Conservation (phyloP, 2,329 filamentous ascomycete species). For the Aureobasidium sp. region DNA sequence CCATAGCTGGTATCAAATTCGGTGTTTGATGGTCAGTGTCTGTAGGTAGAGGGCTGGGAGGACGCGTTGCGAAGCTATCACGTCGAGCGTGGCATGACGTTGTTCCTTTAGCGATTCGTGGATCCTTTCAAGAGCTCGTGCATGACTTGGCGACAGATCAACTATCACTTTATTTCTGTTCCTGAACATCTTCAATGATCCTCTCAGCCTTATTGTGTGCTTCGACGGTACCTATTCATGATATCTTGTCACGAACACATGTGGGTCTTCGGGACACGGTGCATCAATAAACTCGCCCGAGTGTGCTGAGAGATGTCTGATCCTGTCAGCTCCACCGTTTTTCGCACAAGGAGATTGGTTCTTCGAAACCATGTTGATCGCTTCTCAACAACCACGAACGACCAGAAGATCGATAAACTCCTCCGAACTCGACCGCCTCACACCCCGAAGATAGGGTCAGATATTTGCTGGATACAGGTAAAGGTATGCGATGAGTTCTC, state of each 20-base stretch:
- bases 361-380: background rate
- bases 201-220: background rate
- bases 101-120: background rate
- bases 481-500: background rate
- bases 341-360: background rate
- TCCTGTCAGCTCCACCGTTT: background rate
- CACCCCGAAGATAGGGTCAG: background rate
- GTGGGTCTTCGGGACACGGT: background rate
- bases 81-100: slow-evolving; percentile 4
- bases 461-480: background rate
- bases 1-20: background rate
- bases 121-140: background rate
- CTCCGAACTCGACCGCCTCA: background rate
- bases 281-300: no score
- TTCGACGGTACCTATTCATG: background rate
- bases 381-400: background rate
- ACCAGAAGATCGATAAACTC: background rate
- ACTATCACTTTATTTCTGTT: background rate
- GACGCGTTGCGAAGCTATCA: background rate
- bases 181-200: slow-evolving; percentile 4
- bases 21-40: background rate
- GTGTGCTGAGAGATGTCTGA: background rate
- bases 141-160: background rate
- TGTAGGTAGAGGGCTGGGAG: background rate
- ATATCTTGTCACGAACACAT: background rate